Conservation (phyloP, 805 yeast species). For the Yarrowia sp. region DNA sequence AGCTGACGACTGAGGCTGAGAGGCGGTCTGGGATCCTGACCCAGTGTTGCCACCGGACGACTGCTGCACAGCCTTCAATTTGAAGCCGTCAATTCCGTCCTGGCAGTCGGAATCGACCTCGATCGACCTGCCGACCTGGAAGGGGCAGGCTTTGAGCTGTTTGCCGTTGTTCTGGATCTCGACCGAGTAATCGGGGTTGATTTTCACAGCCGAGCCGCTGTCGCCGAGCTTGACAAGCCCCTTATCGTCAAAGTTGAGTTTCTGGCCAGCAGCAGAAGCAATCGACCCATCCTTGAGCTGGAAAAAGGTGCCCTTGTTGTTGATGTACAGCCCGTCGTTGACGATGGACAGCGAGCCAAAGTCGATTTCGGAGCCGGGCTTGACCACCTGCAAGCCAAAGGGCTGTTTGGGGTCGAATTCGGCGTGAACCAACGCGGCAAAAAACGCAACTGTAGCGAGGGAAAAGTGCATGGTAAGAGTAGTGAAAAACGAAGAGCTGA, state of each 20-base stretch:
- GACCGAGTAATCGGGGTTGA: conserved; percentile 2
- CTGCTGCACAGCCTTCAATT: conserved; percentile 12
- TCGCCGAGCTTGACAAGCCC: conserved; percentile 1
- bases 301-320: conserved; percentile 24
- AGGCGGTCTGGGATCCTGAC: background rate
- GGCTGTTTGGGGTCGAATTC: conserved; percentile 20
- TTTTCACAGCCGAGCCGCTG: background rate
- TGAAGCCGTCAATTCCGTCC: background rate
- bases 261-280: conserved; percentile 5
- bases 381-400: conserved; percentile 29
- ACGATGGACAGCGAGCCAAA: conserved; percentile 9
- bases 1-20: conserved; percentile 6
- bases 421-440: conserved; percentile 18
- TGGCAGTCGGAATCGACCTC: conserved; percentile 9
- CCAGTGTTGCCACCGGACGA: background rate
- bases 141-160: conserved; percentile 6
- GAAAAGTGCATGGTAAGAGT: conserved; percentile 20
- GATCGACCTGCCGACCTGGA: conserved; percentile 5
- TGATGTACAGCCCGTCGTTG: conserved; percentile 7
- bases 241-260: conserved; percentile 4
- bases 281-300: conserved; percentile 16
- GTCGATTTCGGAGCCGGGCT: conserved; percentile 18
- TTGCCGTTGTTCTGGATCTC: background rate
- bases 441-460: background rate
- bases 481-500: background rate